Percentiles rank a stretch among this genome's conserved stretches.
Evolutionary conservation across 176 grass and related monocot genomes (phyloP).

Genomic region (Tuctoria greenei): DNA sequence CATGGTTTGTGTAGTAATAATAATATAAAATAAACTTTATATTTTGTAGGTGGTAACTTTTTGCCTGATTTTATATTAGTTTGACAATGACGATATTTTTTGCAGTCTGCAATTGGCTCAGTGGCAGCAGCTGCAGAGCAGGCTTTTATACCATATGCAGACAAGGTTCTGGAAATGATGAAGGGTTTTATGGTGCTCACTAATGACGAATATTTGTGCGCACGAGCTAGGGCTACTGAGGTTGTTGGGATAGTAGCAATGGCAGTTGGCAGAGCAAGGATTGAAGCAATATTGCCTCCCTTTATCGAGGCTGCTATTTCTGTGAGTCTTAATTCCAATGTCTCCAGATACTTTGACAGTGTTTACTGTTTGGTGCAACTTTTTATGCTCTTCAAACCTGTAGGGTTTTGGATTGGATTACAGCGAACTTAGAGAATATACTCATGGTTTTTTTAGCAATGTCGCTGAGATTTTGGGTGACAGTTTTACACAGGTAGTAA

Average conservation of each 20-base stretch:
- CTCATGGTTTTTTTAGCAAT: constrained; percentile 99
- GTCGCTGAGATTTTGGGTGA: constrained; percentile 97
- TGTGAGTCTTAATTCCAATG: constrained; percentile 50
- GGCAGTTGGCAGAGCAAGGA: constrained; percentile 81
- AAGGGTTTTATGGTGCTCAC: constrained; percentile 90
- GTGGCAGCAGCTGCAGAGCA: constrained; percentile 85
- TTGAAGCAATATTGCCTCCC: constrained; percentile 84
- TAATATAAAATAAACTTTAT: constrained; percentile 14
- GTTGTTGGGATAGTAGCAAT: constrained; percentile 97
- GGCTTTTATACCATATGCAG: constrained; percentile 87
- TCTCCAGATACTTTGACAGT: neutral
- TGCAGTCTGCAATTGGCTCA: constrained; percentile 97
- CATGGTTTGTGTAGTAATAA: constrained; percentile 68
- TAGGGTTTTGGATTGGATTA: constrained; percentile 95
- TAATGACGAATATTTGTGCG: constrained; percentile 74
- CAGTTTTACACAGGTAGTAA: constrained; percentile 76
- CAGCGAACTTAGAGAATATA: constrained; percentile 98
- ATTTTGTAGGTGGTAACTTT: constrained; percentile 8
- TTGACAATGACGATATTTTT: constrained; percentile 32
- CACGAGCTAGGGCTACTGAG: constrained; percentile 90
- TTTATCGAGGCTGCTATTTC: constrained; percentile 93
- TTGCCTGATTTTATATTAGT: neutral
- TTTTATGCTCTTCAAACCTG: constrained; percentile 29
- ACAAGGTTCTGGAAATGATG: constrained; percentile 98
- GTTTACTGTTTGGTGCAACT: constrained; percentile 1